phyloP scores from a whole-genome alignment of 768 basidiomycete genomes.

The Trametes meyenii region DNA sequence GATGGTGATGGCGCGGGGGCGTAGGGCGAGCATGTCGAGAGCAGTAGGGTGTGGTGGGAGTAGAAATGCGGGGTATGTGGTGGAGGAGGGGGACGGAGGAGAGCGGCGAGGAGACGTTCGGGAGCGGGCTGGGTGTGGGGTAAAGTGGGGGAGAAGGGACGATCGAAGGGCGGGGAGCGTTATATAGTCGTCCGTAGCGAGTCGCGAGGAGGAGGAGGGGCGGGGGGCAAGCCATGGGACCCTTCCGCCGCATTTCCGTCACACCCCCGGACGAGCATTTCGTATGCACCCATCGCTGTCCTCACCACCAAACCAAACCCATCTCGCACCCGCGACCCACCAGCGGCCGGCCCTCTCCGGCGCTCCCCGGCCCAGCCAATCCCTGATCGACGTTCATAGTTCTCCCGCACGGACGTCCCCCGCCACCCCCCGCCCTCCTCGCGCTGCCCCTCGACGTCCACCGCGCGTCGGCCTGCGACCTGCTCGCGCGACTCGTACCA shows the following conservation, averaged over 20 bases:
- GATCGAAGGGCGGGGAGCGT: slow-evolving; percentile 4
- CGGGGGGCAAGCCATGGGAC: background rate
- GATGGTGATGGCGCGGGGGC: slow-evolving; percentile 20
- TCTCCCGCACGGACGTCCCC: background rate
- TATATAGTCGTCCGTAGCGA: background rate
- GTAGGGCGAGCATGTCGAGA: slow-evolving; percentile 27
- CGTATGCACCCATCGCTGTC: background rate
- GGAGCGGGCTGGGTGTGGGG: slow-evolving; percentile 16
- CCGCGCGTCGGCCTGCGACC: background rate
- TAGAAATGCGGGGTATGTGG: slow-evolving; percentile 18
- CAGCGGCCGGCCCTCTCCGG: slow-evolving; percentile 4
- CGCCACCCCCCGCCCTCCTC: background rate
- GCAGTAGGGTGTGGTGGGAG: background rate
- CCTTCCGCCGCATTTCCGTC: slow-evolving; percentile 24
- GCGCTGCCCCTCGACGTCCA: background rate
- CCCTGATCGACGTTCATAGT: slow-evolving; percentile 4
- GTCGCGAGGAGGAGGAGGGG: background rate
- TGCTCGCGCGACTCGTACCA: background rate
- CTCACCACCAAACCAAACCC: background rate
- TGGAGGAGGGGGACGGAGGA: background rate
- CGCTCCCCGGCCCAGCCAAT: slow-evolving; percentile 9
- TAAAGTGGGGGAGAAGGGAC: slow-evolving; percentile 15
- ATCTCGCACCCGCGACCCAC: slow-evolving; percentile 3
- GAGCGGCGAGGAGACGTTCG: background rate
- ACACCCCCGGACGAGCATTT: background rate